These are phyloP conservation scores for Phytopythium litorale DNA, from an alignment of 352 stramenopile species.

Conservation along the genomic window DNA sequence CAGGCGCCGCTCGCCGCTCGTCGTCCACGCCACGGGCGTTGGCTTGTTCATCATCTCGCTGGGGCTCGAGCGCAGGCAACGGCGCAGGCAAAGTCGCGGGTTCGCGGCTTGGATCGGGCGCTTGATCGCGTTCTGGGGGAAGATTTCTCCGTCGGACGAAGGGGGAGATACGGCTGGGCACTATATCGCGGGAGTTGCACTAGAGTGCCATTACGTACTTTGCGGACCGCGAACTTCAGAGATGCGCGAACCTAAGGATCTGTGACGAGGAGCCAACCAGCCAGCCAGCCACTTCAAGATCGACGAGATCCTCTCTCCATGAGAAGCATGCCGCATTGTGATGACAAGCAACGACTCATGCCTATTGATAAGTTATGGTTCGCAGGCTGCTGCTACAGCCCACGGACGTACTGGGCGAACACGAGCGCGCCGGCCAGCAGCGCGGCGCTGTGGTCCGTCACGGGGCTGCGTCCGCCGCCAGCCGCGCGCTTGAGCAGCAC, in stretches of 20 bases:
- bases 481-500: constrained; percentile 3
- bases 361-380: background rate
- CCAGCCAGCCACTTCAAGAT: background rate
- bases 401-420: constrained; percentile 3
- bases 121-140: constrained; percentile 3
- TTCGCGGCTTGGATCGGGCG: background rate
- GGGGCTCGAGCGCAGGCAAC: too few species aligned
- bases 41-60: constrained; percentile 24
- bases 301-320: background rate
- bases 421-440: background rate
- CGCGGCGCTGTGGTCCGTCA: background rate
- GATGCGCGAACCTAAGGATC: background rate
- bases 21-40: constrained; percentile 62
- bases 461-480: background rate
- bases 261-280: background rate
- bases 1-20: constrained; percentile 44
- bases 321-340: too few species aligned
- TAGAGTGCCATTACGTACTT: background rate
- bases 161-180: background rate
- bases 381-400: background rate
- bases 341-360: background rate
- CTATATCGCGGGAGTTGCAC: background rate
- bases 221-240: background rate
- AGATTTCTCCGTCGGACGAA: background rate
- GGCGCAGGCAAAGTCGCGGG: background rate